phyloP scores from a whole-genome alignment of 192 early-diverging fungal genomes.

The Coemansia umbellata region DNA sequence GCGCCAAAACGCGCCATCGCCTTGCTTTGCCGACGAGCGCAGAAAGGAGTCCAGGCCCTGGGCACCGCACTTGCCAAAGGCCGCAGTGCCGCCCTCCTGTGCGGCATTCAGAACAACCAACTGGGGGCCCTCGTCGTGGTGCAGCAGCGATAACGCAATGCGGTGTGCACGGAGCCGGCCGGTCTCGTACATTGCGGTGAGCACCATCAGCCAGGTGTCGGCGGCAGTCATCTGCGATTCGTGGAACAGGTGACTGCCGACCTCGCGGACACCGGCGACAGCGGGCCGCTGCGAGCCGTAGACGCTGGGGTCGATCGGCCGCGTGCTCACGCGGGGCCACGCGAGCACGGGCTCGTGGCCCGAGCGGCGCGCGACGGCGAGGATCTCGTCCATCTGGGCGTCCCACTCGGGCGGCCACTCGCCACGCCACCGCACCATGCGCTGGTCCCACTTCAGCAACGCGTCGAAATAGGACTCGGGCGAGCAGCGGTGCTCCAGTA shows the following conservation, averaged over 20 bases:
- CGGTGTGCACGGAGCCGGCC: slow-evolving; percentile 25
- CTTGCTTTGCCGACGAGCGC: background rate
- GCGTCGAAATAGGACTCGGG: slow-evolving; percentile 13
- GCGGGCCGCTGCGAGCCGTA: too few species aligned
- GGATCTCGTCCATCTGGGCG: slow-evolving; percentile 7
- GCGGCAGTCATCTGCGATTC: slow-evolving; percentile 2
- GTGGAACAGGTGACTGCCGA: slow-evolving; percentile 19
- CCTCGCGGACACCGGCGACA: too few species aligned
- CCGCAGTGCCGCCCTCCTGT: background rate
- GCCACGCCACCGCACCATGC: slow-evolving; percentile 7
- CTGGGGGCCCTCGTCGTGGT: background rate
- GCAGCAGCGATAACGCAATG: slow-evolving; percentile 13
- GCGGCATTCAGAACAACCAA: too few species aligned
- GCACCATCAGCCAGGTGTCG: slow-evolving; percentile 22
- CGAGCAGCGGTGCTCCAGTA: background rate
- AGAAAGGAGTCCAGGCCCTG: background rate
- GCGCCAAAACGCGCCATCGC: background rate
- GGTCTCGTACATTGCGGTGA: slow-evolving; percentile 16
- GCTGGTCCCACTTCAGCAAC: slow-evolving; percentile 17
- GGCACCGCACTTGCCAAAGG: too few species aligned
- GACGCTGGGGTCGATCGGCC: background rate
- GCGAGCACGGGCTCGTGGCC: background rate
- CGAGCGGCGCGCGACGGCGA: background rate
- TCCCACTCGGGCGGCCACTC: slow-evolving; percentile 25
- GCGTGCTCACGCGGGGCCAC: background rate